A percentile compares a stretch with the other conserved stretches of the same genome.
phyloP scores from a whole-genome alignment of 1,284 basidiomycete genomes.

The Stereum hirsutum region DNA sequence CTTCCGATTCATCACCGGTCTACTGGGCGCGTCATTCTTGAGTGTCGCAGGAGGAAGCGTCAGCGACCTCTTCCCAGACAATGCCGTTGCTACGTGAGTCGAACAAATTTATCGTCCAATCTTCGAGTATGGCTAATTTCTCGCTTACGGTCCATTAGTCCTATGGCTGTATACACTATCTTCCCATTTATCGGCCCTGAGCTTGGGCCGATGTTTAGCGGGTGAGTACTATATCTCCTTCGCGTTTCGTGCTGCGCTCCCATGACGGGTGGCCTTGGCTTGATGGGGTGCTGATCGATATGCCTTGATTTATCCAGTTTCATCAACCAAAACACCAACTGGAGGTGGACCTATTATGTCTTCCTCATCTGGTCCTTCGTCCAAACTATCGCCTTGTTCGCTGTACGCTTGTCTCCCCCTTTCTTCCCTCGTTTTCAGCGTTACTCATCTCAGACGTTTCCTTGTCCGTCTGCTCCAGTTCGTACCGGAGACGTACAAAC shows the following conservation, averaged over 20 bases:
- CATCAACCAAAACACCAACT: constrained; percentile 46
- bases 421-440: neutral
- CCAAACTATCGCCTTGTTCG: constrained; percentile 33
- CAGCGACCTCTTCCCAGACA: constrained; percentile 63
- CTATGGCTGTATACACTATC: constrained; percentile 71
- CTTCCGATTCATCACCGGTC: constrained; percentile 66
- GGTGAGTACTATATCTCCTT: constrained; percentile 26
- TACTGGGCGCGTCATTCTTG: constrained; percentile 66
- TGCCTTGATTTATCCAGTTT: constrained; percentile 18
- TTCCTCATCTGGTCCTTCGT: constrained; percentile 54
- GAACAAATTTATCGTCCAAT: neutral
- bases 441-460: neutral
- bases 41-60: constrained; percentile 77
- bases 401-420: constrained; percentile 29
- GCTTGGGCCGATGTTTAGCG: constrained; percentile 51
- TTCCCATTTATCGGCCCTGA: constrained; percentile 73
- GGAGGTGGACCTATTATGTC: constrained; percentile 76
- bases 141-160: constrained; percentile 31
- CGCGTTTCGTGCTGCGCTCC: neutral
- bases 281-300: neutral
- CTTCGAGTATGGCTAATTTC: neutral
- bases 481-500: constrained; percentile 72
- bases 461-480: constrained; percentile 21
- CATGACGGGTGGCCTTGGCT: no score
- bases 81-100: constrained; percentile 53